Percentiles rank a stretch among this genome's conserved stretches.
phyloP scores from a whole-genome alignment of 768 basidiomycete genomes.

The Hortiboletus campestris region DNA sequence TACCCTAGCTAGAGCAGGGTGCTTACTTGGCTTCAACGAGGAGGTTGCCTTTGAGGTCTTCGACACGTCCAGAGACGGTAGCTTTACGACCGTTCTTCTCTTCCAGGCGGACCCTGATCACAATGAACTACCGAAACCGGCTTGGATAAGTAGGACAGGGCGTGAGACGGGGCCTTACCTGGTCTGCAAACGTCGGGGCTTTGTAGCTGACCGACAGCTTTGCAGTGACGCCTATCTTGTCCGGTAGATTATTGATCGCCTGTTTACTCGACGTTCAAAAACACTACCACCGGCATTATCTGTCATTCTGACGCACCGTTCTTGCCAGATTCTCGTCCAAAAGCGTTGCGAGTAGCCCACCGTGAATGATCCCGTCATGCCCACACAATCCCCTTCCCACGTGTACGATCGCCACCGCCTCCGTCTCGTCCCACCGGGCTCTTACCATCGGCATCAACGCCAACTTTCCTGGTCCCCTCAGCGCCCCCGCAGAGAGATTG shows the following conservation, averaged over 20 bases:
- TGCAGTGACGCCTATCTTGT: conserved; percentile 91
- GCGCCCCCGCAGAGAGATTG: conserved; percentile 77
- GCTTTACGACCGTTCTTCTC: conserved; percentile 79
- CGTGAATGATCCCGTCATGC: conserved; percentile 93
- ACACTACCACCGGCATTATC: conserved; percentile 1
- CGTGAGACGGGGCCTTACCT: conserved; percentile 41
- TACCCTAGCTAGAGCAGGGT: not conserved
- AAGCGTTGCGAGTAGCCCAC: conserved; percentile 86
- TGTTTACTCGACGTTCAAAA: conserved; percentile 30
- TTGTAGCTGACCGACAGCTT: conserved; percentile 78
- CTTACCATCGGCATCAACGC: conserved; percentile 79
- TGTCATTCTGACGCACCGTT: conserved; percentile 49
- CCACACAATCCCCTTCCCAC: conserved; percentile 87
- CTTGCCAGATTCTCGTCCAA: conserved; percentile 84
- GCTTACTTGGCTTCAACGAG: conserved; percentile 82
- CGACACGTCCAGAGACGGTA: conserved; percentile 65
- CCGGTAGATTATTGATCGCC: conserved; percentile 85
- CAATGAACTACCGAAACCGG: conserved; percentile 60
- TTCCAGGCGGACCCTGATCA: conserved; percentile 67
- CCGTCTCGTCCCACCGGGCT: conserved; percentile 69
- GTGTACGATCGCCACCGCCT: conserved; percentile 71
- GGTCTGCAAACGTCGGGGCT: conserved; percentile 87
- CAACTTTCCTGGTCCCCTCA: conserved; percentile 86
- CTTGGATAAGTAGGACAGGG: not conserved
- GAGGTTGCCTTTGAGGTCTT: conserved; percentile 76